Conservation (phyloP, 148 eudicot species). For the Pharnaceum exiguum region DNA sequence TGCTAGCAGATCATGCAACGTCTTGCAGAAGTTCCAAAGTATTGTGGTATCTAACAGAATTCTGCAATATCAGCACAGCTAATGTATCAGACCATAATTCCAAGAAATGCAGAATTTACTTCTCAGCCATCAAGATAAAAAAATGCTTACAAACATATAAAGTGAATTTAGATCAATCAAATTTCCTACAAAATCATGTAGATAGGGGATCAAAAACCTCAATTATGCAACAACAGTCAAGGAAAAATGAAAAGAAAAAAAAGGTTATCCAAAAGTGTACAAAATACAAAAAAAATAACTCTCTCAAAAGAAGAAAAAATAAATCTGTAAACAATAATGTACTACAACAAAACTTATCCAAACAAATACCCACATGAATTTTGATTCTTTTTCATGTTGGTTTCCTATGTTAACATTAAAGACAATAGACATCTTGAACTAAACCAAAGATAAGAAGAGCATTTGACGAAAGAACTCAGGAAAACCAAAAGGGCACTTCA, state of each 20-base stretch:
- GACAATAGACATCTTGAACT: not conserved
- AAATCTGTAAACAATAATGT: not conserved
- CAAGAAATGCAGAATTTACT: not conserved
- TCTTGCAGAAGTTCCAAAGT: not conserved
- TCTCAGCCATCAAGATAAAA: not conserved
- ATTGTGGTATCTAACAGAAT: slow-evolving; percentile 4
- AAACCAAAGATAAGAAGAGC: not conserved
- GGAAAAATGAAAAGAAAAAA: not conserved
- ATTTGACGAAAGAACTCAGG: not conserved
- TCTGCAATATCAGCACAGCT: slow-evolving; percentile 7
- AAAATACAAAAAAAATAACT: too few relatives aligned
- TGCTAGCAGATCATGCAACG: not conserved
- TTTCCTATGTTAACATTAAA: not conserved
- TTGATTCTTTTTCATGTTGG: too few relatives aligned
- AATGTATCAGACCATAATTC: slow-evolving; percentile 1
- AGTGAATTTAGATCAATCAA: not conserved
- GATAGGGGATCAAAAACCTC: not conserved
- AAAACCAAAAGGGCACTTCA: not conserved
- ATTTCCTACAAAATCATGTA: not conserved
- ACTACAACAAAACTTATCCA: not conserved
- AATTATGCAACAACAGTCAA: not conserved
- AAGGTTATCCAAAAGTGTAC: too few relatives aligned
- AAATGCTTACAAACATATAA: not conserved
- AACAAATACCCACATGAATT: not conserved
- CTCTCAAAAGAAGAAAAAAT: not conserved